Evolutionary conservation across 75 land plant species (phyloP).

Genomic region (Ceratopteris richardii): DNA sequence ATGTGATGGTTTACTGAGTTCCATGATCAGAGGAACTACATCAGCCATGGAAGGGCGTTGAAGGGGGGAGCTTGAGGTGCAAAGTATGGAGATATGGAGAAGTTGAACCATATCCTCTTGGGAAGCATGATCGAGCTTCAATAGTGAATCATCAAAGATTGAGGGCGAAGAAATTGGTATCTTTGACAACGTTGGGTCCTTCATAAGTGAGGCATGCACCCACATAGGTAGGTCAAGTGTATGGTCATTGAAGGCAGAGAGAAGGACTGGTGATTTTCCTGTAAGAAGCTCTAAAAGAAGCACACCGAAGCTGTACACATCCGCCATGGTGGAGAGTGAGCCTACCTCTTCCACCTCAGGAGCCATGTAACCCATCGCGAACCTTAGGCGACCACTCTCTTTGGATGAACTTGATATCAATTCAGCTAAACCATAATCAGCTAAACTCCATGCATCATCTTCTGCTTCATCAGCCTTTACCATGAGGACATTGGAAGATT

Average conservation of each 20-base stretch:
- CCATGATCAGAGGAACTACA: slow-evolving; percentile 27
- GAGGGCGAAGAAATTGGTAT: no score
- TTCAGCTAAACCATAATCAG: slow-evolving; percentile 56
- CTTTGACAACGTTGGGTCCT: slow-evolving; percentile 50
- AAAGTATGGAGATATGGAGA: slow-evolving; percentile 54
- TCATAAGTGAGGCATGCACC: slow-evolving; percentile 15
- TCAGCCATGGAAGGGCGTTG: slow-evolving; percentile 51
- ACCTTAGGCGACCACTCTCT: slow-evolving; percentile 23
- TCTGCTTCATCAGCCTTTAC: not conserved
- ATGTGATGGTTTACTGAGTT: no score
- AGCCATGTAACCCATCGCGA: slow-evolving; percentile 80
- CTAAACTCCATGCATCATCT: slow-evolving; percentile 7
- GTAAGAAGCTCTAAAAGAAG: slow-evolving; percentile 66
- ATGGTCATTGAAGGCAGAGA: slow-evolving; percentile 43
- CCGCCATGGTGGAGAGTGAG: slow-evolving; percentile 59
- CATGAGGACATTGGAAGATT: slow-evolving; percentile 63
- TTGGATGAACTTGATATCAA: slow-evolving; percentile 25
- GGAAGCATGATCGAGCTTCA: slow-evolving; percentile 49
- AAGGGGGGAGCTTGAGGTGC: slow-evolving; percentile 46
- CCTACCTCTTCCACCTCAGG: slow-evolving; percentile 75
- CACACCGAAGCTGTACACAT: slow-evolving; percentile 91
- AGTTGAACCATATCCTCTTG: slow-evolving; percentile 74
- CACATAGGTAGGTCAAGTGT: slow-evolving; percentile 23
- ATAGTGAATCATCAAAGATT: slow-evolving; percentile 46
- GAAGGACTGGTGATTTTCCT: slow-evolving; percentile 63